Percentiles rank a stretch among this genome's conserved stretches.
These are phyloP conservation scores for Wickerhamiella kurtzmanii DNA, from an alignment of 805 yeast genomes.

Conservation along the genomic window DNA sequence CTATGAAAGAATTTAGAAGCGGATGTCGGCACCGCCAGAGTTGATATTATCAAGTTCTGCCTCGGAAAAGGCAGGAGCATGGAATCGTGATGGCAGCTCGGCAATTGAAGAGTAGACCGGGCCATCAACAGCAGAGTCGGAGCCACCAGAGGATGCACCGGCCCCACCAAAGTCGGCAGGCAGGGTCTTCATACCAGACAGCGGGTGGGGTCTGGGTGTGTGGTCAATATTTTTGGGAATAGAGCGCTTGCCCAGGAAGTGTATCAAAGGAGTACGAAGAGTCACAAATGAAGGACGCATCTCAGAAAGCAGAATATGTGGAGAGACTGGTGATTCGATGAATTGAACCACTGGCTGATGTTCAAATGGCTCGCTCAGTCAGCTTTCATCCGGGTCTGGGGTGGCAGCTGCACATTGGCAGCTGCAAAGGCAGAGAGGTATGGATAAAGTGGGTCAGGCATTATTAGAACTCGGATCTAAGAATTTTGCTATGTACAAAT, in stretches of 20 bases:
- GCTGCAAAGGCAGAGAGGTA: no score
- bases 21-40: constrained; percentile 68
- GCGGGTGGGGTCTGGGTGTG: constrained; percentile 30
- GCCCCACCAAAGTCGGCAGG: constrained; percentile 27
- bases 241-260: constrained; percentile 68
- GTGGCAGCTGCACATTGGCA: no score
- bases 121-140: constrained; percentile 18
- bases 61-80: constrained; percentile 48
- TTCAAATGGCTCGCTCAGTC: neutral
- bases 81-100: constrained; percentile 61
- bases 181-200: constrained; percentile 28
- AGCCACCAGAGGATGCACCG: constrained; percentile 14
- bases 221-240: constrained; percentile 27
- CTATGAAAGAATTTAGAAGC: constrained; percentile 26
- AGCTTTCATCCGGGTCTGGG: neutral
- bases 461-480: no score
- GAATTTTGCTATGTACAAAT: neutral
- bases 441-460: no score
- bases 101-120: constrained; percentile 35
- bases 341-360: no score
- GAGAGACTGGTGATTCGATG: neutral
- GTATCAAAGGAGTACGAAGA: constrained; percentile 49
- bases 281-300: neutral
- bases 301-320: neutral
- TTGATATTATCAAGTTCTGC: constrained; percentile 63